phyloP scores from a whole-genome alignment of 176 grass and related monocot genomes.

The Cymbopogon citratus region DNA sequence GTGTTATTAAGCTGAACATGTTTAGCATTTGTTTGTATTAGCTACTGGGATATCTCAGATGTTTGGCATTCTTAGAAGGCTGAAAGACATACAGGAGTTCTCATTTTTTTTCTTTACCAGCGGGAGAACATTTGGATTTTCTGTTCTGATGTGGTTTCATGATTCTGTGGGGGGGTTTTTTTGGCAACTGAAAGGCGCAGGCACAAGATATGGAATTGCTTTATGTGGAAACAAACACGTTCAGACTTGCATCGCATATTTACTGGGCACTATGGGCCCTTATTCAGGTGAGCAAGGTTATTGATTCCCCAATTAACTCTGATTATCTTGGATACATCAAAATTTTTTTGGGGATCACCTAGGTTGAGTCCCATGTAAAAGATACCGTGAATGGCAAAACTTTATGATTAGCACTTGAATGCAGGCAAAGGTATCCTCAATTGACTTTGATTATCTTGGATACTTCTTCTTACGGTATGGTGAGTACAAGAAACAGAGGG shows the following conservation, averaged over 20 bases:
- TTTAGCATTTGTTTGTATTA: slow-evolving; percentile 5
- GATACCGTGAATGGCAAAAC: not conserved
- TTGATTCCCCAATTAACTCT: too few relatives aligned
- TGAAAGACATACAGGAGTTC: not conserved
- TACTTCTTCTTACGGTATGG: slow-evolving; percentile 85
- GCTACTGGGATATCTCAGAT: not conserved
- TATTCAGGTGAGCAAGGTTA: slow-evolving; percentile 55
- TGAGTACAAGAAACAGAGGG: slow-evolving; percentile 93
- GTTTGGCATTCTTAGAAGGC: not conserved
- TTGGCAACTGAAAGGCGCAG: slow-evolving; percentile 35
- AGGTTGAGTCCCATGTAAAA: not conserved
- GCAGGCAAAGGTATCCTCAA: slow-evolving; percentile 84
- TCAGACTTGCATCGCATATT: slow-evolving; percentile 74
- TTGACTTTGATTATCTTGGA: slow-evolving; percentile 85
- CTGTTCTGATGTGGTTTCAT: not conserved
- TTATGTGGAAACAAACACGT: slow-evolving; percentile 91
- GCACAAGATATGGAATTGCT: slow-evolving; percentile 60
- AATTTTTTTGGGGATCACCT: too few relatives aligned
- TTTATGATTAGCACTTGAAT: not conserved
- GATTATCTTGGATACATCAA: too few relatives aligned
- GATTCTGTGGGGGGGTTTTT: not conserved
- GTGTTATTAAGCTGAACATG: not conserved
- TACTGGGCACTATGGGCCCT: slow-evolving; percentile 96
- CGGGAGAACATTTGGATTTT: not conserved
- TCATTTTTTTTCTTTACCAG: not conserved